Percentiles rank a stretch among this genome's conserved stretches.
These are phyloP conservation scores for Kodamaea hsintzibuensis DNA, from an alignment of 805 yeast genomes.

Conservation along the genomic window DNA sequence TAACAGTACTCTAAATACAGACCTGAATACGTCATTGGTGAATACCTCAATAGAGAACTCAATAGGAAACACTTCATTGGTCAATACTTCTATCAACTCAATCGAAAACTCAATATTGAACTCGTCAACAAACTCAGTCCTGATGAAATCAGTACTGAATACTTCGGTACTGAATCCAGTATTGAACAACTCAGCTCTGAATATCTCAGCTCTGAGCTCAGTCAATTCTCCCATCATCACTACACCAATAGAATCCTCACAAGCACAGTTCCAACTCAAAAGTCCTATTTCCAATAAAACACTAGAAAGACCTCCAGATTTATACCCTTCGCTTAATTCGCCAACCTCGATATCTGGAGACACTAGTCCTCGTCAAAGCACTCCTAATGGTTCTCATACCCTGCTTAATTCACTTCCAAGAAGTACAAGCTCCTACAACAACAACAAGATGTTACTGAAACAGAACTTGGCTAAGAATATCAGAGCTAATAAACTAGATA, in stretches of 20 bases:
- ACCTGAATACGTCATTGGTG: no score
- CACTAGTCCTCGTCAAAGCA: not conserved
- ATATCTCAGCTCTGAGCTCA: no score
- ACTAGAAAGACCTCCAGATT: not conserved
- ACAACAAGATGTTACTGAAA: constrained; percentile 19
- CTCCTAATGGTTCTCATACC: constrained; percentile 5
- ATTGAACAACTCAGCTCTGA: not conserved
- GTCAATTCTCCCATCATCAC: no score
- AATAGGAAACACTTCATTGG: no score
- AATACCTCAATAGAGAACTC: no score
- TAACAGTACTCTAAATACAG: no score
- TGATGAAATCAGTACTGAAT: no score
- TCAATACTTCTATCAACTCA: no score
- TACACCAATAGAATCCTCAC: no score
- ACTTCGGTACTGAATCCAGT: not conserved
- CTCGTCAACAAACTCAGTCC: no score
- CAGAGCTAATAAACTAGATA: constrained; percentile 18
- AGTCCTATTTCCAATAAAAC: not conserved
- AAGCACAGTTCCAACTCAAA: no score
- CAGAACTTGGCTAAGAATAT: constrained; percentile 21
- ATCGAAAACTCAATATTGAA: no score
- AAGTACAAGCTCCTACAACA: constrained; percentile 16
- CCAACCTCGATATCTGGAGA: not conserved
- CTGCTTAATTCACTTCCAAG: constrained; percentile 9
- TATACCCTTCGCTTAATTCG: not conserved